Evolutionary conservation across 495 filamentous ascomycete genomes (phyloP).

Genomic region (Cercophora samala): DNA sequence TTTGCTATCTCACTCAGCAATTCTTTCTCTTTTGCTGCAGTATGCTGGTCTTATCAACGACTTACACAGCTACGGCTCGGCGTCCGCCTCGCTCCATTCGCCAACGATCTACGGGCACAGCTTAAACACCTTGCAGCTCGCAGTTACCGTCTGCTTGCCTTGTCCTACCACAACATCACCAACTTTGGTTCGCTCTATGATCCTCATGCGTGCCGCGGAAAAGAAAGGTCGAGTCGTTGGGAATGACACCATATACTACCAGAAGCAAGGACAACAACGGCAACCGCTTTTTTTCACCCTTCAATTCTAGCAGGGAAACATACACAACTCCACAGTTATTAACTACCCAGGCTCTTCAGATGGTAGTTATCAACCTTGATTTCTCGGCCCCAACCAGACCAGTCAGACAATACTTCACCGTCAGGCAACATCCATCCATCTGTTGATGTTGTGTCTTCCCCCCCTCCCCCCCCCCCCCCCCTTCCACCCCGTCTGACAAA

Average conservation of each 20-base stretch:
- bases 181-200: not conserved
- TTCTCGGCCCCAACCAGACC: no score
- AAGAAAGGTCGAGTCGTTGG: not conserved
- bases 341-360: no score
- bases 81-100: not conserved
- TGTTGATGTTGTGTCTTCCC: no score
- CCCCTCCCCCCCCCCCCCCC: no score
- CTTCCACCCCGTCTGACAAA: no score
- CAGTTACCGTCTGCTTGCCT: not conserved
- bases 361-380: no score
- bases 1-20: not conserved
- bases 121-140: not conserved
- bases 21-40: not conserved
- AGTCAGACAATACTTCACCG: no score
- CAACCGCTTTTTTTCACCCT: no score
- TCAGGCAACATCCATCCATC: no score
- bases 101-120: not conserved
- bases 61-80: not conserved
- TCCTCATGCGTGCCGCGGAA: not conserved
- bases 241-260: not conserved
- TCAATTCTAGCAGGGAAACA: no score
- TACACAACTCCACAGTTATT: no score
- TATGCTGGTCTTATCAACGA: not conserved
- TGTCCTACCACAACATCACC: not conserved
- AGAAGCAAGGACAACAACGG: no score